Base-by-base conservation (phyloP, 805 yeast genomes). In the Candida patagonica region DNA sequence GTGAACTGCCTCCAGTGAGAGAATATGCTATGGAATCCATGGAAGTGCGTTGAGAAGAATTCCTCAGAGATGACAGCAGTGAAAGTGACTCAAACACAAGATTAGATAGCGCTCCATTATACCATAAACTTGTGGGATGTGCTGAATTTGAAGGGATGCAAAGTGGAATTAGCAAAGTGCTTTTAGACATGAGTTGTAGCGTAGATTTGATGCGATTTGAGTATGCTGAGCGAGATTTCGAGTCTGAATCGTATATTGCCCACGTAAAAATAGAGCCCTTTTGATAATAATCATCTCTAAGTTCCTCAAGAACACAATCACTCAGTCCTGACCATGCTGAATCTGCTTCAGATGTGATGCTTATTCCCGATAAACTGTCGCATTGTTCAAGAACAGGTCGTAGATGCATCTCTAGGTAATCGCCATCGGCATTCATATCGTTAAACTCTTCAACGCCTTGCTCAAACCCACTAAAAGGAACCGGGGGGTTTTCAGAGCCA, bases 301-400 rank as follows among this genome's bases (percentile, higher is more conserved):
- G 37, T 6, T 67, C 70, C n/a, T 61, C 51, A 19, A 87, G 42
- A 45, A 77, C 48, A 34, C 67, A 66, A 30, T 61, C 56, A 4
- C 83, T 59, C 49, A 82, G 76, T 0, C 95, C 95, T 36, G 86
- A 80, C 97, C 97, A 89, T 0, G 80, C 82, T 17, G 75, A 68
- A 53, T 84, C 94, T 2, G 79, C 48, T 38, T 87, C 95, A 0
- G 81, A 71, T 2, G 78, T 52, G 0, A 84, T 37, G 48, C 81
- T 82, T 7, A 92, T 42, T 0, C 96, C 96, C 40, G 71, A 73
- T 15, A 88, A 54, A 21, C 65, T 58, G 56, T 92, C 96, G 55
- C 92, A 78, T 44, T 74, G 71, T 54, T 89, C 98, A 10, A 92
- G 53, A 30, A 71, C 60, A 1, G 63, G 59, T 41, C 96, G 67